A percentile compares a stretch with the other conserved stretches of the same genome.
phyloP scores from a whole-genome alignment of 2,329 filamentous ascomycete species.

The Cordyceps tenuipes region DNA sequence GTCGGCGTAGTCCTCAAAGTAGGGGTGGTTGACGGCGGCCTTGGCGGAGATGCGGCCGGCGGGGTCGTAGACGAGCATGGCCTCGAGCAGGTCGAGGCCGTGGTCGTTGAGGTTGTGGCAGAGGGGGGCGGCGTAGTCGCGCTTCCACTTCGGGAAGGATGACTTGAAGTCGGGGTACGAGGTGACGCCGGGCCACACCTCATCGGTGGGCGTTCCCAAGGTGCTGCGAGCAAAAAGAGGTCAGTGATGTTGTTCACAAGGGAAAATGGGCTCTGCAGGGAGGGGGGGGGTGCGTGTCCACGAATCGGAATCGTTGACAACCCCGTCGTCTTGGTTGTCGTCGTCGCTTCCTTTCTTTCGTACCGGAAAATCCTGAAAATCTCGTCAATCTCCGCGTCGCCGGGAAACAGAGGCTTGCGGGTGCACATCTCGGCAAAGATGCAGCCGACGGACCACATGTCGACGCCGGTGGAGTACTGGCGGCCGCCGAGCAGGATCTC shows the following conservation, averaged over 20 bases:
- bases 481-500: conserved; percentile 86
- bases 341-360: not conserved
- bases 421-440: conserved; percentile 98
- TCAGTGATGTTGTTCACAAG: not conserved
- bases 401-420: conserved; percentile 83
- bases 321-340: too few relatives aligned
- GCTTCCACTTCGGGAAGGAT: conserved; percentile 85
- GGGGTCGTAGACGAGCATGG: conserved; percentile 79
- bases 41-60: conserved; percentile 83
- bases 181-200: conserved; percentile 83
- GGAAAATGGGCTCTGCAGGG: too few relatives aligned
- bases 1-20: conserved; percentile 49
- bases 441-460: conserved; percentile 93
- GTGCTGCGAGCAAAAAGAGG: conserved; percentile 36
- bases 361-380: conserved; percentile 62
- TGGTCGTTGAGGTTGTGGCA: conserved; percentile 65
- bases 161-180: conserved; percentile 90
- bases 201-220: conserved; percentile 75
- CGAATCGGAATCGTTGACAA: too few relatives aligned
- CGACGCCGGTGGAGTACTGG: conserved; percentile 88
- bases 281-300: not conserved
- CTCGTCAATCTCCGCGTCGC: conserved; percentile 60
- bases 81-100: conserved; percentile 59
- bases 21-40: conserved; percentile 74
- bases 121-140: conserved; percentile 56